Evolutionary conservation across 768 basidiomycete species (phyloP).

Genomic region (Boletus sensibilis): DNA sequence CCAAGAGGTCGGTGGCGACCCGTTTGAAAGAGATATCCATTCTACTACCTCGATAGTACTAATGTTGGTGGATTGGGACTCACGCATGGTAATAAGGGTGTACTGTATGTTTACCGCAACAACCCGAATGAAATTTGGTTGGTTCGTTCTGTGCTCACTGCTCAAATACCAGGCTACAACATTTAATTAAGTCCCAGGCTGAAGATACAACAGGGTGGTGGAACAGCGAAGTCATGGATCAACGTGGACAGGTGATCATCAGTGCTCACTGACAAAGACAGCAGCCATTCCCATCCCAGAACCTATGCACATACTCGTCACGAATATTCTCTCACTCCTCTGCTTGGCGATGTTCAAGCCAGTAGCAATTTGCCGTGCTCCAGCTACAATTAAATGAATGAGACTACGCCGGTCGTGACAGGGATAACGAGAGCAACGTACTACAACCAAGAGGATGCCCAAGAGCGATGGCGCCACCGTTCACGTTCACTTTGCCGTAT

Average conservation of each 20-base stretch:
- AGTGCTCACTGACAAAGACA: slow-evolving; percentile 83
- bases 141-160: neutral
- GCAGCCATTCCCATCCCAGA: slow-evolving; percentile 91
- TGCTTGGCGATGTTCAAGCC: slow-evolving; percentile 80
- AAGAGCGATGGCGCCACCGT: slow-evolving; percentile 87
- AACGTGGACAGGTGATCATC: slow-evolving; percentile 6
- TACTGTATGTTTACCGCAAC: neutral
- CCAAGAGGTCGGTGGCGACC: slow-evolving; percentile 53
- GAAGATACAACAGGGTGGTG: neutral
- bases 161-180: neutral
- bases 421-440: slow-evolving; percentile 39
- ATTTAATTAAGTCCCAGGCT: neutral
- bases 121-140: neutral
- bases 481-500: slow-evolving; percentile 77
- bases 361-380: slow-evolving; percentile 85
- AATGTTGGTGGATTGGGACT: neutral
- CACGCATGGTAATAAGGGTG: neutral
- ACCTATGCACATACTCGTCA: slow-evolving; percentile 91
- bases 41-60: neutral
- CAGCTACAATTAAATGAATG: slow-evolving; percentile 45
- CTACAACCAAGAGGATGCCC: slow-evolving; percentile 88
- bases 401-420: neutral
- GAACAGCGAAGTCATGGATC: neutral
- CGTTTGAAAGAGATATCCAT: slow-evolving; percentile 56
- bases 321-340: slow-evolving; percentile 72